A percentile compares a stretch with the other conserved stretches of the same genome.
These are phyloP conservation scores for Ceratobasidium sp. DNA, from an alignment of 1,284 basidiomycete species.

Conservation along the genomic window DNA sequence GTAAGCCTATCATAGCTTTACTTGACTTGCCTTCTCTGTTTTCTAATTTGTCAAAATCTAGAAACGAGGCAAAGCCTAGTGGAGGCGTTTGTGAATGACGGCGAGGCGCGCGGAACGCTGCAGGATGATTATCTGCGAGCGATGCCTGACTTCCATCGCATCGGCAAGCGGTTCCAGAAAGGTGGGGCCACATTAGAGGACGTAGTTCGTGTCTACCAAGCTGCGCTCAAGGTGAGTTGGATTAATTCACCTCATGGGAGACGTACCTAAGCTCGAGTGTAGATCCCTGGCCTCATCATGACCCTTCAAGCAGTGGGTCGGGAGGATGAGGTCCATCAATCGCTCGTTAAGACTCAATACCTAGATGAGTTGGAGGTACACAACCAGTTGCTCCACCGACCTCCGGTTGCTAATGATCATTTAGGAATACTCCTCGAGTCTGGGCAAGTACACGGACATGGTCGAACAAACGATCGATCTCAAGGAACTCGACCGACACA, in stretches of 20 bases:
- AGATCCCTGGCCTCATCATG: constrained; percentile 83
- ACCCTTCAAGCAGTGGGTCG: constrained; percentile 64
- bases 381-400: constrained; percentile 10
- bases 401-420: neutral
- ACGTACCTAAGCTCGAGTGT: constrained; percentile 14
- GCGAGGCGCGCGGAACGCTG: constrained; percentile 73
- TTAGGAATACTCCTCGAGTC: constrained; percentile 70
- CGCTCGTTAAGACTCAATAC: constrained; percentile 75
- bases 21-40: constrained; percentile 21
- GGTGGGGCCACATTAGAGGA: constrained; percentile 89
- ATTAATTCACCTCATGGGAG: neutral
- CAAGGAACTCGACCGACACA: constrained; percentile 82
- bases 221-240: constrained; percentile 67
- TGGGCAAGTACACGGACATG: constrained; percentile 89
- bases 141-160: constrained; percentile 95
- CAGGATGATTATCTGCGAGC: constrained; percentile 87
- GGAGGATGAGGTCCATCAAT: constrained; percentile 60
- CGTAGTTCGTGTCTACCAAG: constrained; percentile 96
- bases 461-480: constrained; percentile 96
- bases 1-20: constrained; percentile 59
- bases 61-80: constrained; percentile 89
- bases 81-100: constrained; percentile 85
- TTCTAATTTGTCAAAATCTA: constrained; percentile 51
- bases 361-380: constrained; percentile 69
- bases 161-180: constrained; percentile 93